Base-by-base conservation (phyloP, 768 basidiomycete genomes). In the Amanita muscaria region DNA sequence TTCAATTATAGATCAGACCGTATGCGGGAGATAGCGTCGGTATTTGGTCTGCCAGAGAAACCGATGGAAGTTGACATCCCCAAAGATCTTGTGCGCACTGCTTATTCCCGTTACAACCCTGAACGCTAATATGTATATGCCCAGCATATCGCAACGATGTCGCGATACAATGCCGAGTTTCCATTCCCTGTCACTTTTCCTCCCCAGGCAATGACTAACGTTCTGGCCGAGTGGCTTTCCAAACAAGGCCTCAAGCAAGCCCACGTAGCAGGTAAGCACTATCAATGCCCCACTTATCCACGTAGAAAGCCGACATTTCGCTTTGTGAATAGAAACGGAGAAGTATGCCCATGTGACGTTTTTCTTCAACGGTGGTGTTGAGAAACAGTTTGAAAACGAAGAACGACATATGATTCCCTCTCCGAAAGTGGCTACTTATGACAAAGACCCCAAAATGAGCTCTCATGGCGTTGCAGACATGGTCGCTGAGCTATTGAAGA, bases 1-100 rank as follows among this genome's bases (percentile, higher is more conserved):
- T 97, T 94, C 80, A 97, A 97, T 70, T 96, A 97, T 64, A 83
- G 93, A 49, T 93, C 92, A 1, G 92, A 97, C 62, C 83, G 93
- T 42, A 89, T 97, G 86, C 80, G 92, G 37, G 92, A 97, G 65
- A 83, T 96, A 49, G 73, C 68, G n/a, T 66, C 75, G 22, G 78
- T 97, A 6, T 75, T 96, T 42, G 92, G 91, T 15, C 62, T 81
- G 3, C 78, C 80, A 3, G 81, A 88, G 52, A 89, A 87, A 62
- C 88, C 89, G 1, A 76, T 91, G 62, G 88, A 93, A 39, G 76
- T 88, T 29, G 72, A 76, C 19, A 64, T 94, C 14, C 92, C 92
- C 3, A 79, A 82, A 53, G 72, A 87, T 54, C 72, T 97, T 11
- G 88, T 88, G 56, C 39, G 83, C 64, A 2, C 19, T 22, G n/a